Base-by-base conservation (phyloP, 2,329 filamentous ascomycete species). In the Trichoderma atrobrunneum region DNA sequence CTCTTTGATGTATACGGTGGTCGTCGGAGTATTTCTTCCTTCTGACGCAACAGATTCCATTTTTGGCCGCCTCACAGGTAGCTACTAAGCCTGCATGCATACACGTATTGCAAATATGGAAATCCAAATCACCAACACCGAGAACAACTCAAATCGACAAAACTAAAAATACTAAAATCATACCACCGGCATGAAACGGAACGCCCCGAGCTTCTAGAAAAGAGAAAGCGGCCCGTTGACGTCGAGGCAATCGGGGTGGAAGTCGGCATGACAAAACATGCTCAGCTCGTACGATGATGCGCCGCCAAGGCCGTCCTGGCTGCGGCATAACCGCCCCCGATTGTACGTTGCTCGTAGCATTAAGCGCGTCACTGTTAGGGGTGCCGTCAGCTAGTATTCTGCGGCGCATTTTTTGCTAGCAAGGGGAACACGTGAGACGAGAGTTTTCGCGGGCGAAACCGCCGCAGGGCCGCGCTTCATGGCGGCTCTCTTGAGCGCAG, bases 241-340 rank as follows among this genome's bases (percentile, higher is more conserved):
- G 51, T 67, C 51, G 57, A 65, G 28, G 51, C 7, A 43, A 26
- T 34, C 32, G 64, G 34, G 7, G n/a, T 66, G n/a, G 28, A 51
- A 8, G 54, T 39, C 36, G 54, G 54, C 34, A 21, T 28, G 11
- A 26, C 28, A 54, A 36, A 62, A 62, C 24, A 62, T n/a, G 59
- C 39, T 60, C 39, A 62, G 39, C 67, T 70, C 67, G 57, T 70
- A 70, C 21, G 67, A 62, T 70, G n/a, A 39, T 21, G 16, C 11
- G 51, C 10, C 32, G 63, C 64, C 48, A 56, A 36, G 32, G 36
- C 48, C 26, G 18, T 51, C n/a, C 43, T 30, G 48, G 64, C 64
- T 57, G 64, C 64, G 51, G 64, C 51, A 43, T 54, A 3, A 16
- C 63, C 63, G 63, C 43, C 43, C 43, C 32, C 28, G 56, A n/a